A percentile compares a stretch with the other conserved stretches of the same genome.
These are phyloP conservation scores for Grosmannia huntii DNA, from an alignment of 2,329 filamentous ascomycete species.

Conservation along the genomic window DNA sequence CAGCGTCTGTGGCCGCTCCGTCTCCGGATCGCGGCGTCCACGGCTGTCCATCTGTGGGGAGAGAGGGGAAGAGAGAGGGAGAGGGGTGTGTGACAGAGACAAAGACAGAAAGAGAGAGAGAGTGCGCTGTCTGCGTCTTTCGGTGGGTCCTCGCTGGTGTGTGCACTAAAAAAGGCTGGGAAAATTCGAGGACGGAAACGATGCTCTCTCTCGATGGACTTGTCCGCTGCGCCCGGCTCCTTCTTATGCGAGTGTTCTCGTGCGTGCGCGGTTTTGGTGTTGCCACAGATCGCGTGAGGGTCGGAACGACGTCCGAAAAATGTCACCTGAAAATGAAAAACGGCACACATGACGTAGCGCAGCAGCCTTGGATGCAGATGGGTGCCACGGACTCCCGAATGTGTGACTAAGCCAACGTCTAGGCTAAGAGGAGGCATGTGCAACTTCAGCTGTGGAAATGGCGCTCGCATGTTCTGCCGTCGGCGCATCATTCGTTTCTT, in stretches of 20 bases:
- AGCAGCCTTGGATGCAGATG: neutral
- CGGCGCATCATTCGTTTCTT: no score
- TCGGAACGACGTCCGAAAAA: neutral
- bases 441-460: no score
- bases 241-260: neutral
- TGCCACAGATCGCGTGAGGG: neutral
- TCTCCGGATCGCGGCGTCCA: neutral
- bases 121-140: neutral
- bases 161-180: no score
- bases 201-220: no score
- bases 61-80: neutral
- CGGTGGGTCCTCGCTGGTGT: neutral
- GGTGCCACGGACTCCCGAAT: neutral
- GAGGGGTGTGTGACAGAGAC: no score
- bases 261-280: neutral
- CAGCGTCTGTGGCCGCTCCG: constrained; percentile 17
- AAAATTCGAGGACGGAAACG: no score
- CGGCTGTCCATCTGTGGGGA: neutral
- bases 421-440: no score
- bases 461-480: no score
- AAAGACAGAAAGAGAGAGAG: neutral
- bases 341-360: neutral
- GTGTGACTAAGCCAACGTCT: neutral
- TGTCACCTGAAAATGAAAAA: constrained; percentile 11
- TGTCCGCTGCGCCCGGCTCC: no score